Evolutionary conservation across 805 yeast species (phyloP).

Genomic region (Candida awuae): DNA sequence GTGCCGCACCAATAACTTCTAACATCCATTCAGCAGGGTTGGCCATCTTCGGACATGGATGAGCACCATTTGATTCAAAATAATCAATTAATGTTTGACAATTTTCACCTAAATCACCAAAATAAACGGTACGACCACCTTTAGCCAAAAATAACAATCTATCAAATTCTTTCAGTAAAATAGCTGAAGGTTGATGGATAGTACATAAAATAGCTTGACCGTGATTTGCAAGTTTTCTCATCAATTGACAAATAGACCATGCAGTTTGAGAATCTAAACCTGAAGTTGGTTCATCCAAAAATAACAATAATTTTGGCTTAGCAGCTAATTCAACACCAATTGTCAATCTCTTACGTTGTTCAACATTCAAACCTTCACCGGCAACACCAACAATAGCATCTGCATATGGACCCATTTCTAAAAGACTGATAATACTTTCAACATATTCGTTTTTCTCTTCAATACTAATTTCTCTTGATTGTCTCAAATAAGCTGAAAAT

Average conservation of each 20-base stretch:
- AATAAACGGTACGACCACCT: constrained; percentile 71
- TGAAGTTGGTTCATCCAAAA: constrained; percentile 56
- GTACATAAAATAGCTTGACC: constrained; percentile 59
- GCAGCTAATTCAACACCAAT: constrained; percentile 53
- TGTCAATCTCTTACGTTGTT: constrained; percentile 46
- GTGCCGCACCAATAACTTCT: constrained; percentile 77
- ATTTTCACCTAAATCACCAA: constrained; percentile 63
- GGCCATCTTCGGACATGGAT: constrained; percentile 56
- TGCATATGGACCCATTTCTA: constrained; percentile 46
- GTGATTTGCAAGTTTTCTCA: constrained; percentile 42
- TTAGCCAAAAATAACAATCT: constrained; percentile 58
- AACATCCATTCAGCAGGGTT: constrained; percentile 93
- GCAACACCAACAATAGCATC: constrained; percentile 47
- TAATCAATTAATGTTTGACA: constrained; percentile 49
- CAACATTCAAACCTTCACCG: constrained; percentile 48
- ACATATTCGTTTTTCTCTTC: constrained; percentile 43
- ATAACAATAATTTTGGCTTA: constrained; percentile 43
- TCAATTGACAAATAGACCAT: constrained; percentile 49
- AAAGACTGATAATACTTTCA: constrained; percentile 40
- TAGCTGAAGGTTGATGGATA: constrained; percentile 82
- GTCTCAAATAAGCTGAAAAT: constrained; percentile 45
- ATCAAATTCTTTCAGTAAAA: constrained; percentile 70
- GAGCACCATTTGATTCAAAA: constrained; percentile 60
- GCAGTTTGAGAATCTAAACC: constrained; percentile 56
- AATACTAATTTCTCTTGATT: constrained; percentile 33